Evolutionary conservation across 2,329 filamentous ascomycete species (phyloP), one percentile per base, ranked within the genome.

Genomic region (Ilyonectria destructans): DNA sequence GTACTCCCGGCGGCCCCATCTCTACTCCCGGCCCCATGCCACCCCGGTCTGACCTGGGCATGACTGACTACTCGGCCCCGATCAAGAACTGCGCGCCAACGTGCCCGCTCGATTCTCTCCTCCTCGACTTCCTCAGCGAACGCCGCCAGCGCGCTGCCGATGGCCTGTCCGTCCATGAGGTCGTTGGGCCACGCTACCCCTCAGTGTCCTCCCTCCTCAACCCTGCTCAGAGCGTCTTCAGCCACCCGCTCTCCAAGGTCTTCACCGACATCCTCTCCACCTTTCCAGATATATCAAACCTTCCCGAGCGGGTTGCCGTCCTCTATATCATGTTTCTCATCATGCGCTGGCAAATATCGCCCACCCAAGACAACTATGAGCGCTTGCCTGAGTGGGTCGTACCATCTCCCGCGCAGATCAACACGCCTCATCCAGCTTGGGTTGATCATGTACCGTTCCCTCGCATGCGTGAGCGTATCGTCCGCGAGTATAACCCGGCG

Each of bases 321-420:
- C 86, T 97, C 8, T 97, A 95, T 79, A 84, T 92, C 77, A 97
- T 97, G 93, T 97, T 97, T 80, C 86, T 95, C 35, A 78, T 95
- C 70, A 94, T 96, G 91, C 89, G 92, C 48, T 97, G 95, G 93
- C 91, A 94, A 78, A 92, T 97, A 64, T 89, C 89, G 31, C 94
- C 94, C 0, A 93, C 93, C 0, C 86, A 87, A 68, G 92, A 95
- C 73, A 97, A 95, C 81, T 95, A 93, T 79, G 89, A 94, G 26
- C 87, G 92, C 4, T 82, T 97, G 12, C 94, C 95, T 0, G 85
- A 90, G 5, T 97, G 92, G 90, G 82, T 91, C 45, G 87, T 87
- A 0, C 94, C 95, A 1, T 84, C 87, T 1, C 85, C 88, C 0
- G 87, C 86, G 7, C 94, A 97, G 77, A 81, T 93, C 17, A 86